Evolutionary conservation across 306 rosid genomes (phyloP), one percentile per base, ranked within the genome.

Genomic region (Pyrus communis): DNA sequence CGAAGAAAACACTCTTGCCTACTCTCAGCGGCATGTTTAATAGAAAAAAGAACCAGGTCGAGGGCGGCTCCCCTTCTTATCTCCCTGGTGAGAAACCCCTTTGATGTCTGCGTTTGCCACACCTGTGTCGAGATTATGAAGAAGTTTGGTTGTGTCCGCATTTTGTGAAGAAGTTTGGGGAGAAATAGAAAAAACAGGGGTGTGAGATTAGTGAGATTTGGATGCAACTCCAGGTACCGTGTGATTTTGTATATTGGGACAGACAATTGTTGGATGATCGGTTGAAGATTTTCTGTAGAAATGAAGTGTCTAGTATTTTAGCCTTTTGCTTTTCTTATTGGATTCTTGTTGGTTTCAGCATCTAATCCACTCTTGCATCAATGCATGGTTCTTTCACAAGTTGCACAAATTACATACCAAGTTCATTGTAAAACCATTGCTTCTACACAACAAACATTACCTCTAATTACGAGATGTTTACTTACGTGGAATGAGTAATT

Each of bases 1-100:
- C 97, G 10, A 96, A 92, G 87, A 96, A 96, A 81, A 88, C 71
- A n/a, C 85, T 90, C 3, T 42, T 95, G 70, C 93, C 99, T 22
- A 92, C 82, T 70, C 82, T 96, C 6, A 85, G 90, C 18, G 90
- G 96, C 75, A 87, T 96, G 68, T 96, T 96, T 73, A 86, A 87
- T 62, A 74, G 96, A 83, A 91, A 84, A 82, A 96, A 86, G 88
- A 96, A 87, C 75, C 92, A 91, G 86, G 70, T 92, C 22, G 96
- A 95, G 73, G 97, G 93, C 25, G 93, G 90, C 65, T 95, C 98
- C 65, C 96, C 97, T 25, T 91, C 98, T 35, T 92, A 88, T 83
- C 91, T 92, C 40, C 98, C 97, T 4, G 98, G 98, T 30, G 97
- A 92, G 78, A 88, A 77, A 30, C 84, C 86, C 71, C 71, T 80